Conservation (phyloP, 208 protist genomes). For the Leishmania tropica region DNA sequence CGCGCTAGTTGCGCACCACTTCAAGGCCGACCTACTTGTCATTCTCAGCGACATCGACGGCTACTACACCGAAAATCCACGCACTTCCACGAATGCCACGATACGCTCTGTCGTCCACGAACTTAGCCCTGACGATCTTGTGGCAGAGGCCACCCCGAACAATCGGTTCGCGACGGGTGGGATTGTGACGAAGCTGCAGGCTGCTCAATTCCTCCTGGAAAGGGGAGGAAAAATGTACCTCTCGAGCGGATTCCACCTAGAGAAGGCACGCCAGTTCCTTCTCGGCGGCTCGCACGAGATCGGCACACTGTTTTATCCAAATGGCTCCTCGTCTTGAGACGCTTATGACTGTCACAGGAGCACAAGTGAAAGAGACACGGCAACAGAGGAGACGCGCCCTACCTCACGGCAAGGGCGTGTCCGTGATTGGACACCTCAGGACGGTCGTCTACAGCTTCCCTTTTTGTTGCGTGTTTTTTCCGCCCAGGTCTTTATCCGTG, state of each 20-base stretch:
- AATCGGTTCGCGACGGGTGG: slow-evolving; percentile 38
- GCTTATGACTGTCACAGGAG: not conserved
- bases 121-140: slow-evolving; percentile 21
- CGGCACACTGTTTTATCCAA: slow-evolving; percentile 32
- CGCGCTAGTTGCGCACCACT: slow-evolving; percentile 60
- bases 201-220: slow-evolving; percentile 35
- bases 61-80: slow-evolving; percentile 65
- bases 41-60: slow-evolving; percentile 91
- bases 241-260: slow-evolving; percentile 34
- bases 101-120: slow-evolving; percentile 27
- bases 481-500: no score
- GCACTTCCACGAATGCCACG: slow-evolving; percentile 32
- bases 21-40: slow-evolving; percentile 71
- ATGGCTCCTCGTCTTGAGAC: no score
- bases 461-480: no score
- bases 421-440: no score
- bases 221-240: slow-evolving; percentile 32
- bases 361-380: no score
- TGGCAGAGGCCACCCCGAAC: slow-evolving; percentile 30
- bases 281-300: slow-evolving; percentile 18
- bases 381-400: no score
- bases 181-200: slow-evolving; percentile 51
- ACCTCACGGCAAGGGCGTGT: no score
- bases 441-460: no score
- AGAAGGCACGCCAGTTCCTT: slow-evolving; percentile 25